Percentiles rank a stretch among this genome's conserved stretches.
Conservation (phyloP, 2,329 filamentous ascomycete genomes). For the Penicillium sp. region DNA sequence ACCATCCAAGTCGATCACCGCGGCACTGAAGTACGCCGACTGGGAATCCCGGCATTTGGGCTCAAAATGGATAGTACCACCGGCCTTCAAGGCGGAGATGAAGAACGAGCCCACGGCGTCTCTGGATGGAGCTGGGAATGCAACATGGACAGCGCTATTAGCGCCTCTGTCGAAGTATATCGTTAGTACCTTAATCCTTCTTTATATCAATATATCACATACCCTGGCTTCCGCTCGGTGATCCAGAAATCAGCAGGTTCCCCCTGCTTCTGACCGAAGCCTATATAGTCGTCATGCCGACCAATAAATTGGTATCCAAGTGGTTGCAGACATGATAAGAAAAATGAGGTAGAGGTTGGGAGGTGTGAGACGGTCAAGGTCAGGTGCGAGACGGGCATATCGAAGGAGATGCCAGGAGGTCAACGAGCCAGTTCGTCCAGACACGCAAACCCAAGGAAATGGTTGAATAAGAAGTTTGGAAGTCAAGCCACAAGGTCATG, state of each 20-base stretch:
- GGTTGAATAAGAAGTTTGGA: not conserved
- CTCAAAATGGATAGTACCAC: conserved; percentile 58
- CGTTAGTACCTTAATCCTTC: conserved; percentile 15
- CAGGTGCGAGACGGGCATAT: conserved; percentile 63
- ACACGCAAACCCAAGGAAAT: conserved; percentile 6
- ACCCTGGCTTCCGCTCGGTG: conserved; percentile 61
- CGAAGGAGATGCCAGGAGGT: conserved; percentile 7
- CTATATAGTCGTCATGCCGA: conserved; percentile 60
- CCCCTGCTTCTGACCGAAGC: conserved; percentile 58
- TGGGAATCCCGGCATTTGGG: conserved; percentile 55
- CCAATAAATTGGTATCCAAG: conserved; percentile 73
- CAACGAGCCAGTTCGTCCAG: conserved; percentile 12
- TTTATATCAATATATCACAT: conserved; percentile 36
- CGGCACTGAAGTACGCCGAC: conserved; percentile 61
- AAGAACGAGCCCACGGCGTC: conserved; percentile 71
- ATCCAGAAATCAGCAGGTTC: conserved; percentile 62
- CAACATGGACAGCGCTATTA: conserved; percentile 59
- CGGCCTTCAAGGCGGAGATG: conserved; percentile 65
- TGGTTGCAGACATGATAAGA: conserved; percentile 73
- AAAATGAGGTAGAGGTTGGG: conserved; percentile 78
- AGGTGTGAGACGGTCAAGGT: conserved; percentile 73
- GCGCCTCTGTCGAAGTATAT: conserved; percentile 39
- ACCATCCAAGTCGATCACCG: conserved; percentile 73
- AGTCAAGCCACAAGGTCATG: not conserved
- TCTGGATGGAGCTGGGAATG: conserved; percentile 67